phyloP scores from a whole-genome alignment of 345 rosid species.

The thale cress (Arabidopsis thaliana) region TAIR10.1 NC_003070.9:21808501-21809000 shows the following conservation, averaged over 20 bases:
- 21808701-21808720: constrained; percentile 39
- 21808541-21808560: constrained; percentile 46
- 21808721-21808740: constrained; percentile 37
- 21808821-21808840: not conserved
- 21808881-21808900: constrained; percentile 47
- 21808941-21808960: constrained; percentile 54
- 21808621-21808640: constrained; percentile 12
- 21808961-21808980: constrained; percentile 48
- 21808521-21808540: constrained; percentile 55
- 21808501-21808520: constrained; percentile 52
- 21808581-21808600: constrained; percentile 33
- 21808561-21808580: constrained; percentile 25
- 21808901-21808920: constrained; percentile 39
- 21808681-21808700: constrained; percentile 42
- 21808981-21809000: constrained; percentile 49
- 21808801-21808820: not conserved
- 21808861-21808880: constrained; percentile 48
- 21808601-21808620: constrained; percentile 39
- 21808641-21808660: constrained; percentile 24
- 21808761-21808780: not conserved
- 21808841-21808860: constrained; percentile 51
- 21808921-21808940: constrained; percentile 63
- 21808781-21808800: not conserved
- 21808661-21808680: constrained; percentile 36
- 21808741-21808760: constrained; percentile 21